phyloP scores from a whole-genome alignment of 2,329 filamentous ascomycete genomes.

The Diaporthe batatas region DNA sequence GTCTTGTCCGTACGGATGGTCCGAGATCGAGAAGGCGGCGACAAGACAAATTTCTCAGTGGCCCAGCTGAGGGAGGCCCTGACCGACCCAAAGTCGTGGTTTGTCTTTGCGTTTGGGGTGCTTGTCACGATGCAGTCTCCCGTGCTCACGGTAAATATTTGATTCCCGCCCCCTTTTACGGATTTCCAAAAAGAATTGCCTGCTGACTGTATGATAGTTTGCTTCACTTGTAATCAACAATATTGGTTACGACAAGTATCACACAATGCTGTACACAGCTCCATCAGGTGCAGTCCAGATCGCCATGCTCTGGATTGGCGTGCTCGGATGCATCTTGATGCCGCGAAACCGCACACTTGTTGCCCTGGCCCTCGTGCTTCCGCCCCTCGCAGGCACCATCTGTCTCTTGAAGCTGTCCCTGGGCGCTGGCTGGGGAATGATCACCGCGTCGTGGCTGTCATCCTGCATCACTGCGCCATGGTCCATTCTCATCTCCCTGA shows the following conservation, averaged over 20 bases:
- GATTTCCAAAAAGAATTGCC: neutral
- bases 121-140: conserved; percentile 61
- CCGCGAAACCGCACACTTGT: conserved; percentile 56
- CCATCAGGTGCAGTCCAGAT: conserved; percentile 64
- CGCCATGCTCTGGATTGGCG: conserved; percentile 60
- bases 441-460: conserved; percentile 62
- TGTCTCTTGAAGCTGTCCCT: conserved; percentile 58
- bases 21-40: conserved; percentile 51
- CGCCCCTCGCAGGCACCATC: conserved; percentile 59
- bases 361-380: conserved; percentile 55
- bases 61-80: conserved; percentile 59
- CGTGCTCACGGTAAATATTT: conserved; percentile 54
- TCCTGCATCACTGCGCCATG: conserved; percentile 58
- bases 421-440: conserved; percentile 60
- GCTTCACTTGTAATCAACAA: conserved; percentile 63
- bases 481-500: conserved; percentile 58
- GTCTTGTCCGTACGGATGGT: conserved; percentile 54
- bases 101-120: conserved; percentile 60
- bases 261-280: conserved; percentile 62
- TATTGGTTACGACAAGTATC: conserved; percentile 57
- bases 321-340: conserved; percentile 54
- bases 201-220: conserved; percentile 52
- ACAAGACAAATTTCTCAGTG: conserved; percentile 58
- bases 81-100: conserved; percentile 59
- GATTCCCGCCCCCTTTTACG: neutral